Evolutionary conservation across 1,284 basidiomycete genomes (phyloP).

Genomic region (Austropuccinia psidii): DNA sequence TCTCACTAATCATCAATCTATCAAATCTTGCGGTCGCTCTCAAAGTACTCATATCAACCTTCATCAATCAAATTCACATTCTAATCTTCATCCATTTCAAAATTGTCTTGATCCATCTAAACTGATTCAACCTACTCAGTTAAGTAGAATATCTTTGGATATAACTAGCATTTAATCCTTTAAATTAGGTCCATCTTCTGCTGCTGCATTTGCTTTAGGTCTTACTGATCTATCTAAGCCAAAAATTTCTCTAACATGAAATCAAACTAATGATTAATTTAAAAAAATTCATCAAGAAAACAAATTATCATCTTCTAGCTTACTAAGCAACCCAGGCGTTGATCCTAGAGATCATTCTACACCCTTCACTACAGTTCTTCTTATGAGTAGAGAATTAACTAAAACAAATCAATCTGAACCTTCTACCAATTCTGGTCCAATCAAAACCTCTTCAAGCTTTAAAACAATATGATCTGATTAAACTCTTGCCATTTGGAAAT

Average conservation of each 20-base stretch:
- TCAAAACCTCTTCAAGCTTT: too few relatives aligned
- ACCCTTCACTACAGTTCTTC: constrained; percentile 25
- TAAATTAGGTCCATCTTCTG: constrained; percentile 32
- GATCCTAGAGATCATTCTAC: neutral
- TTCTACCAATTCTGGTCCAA: too few relatives aligned
- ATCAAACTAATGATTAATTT: neutral
- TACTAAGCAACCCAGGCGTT: constrained; percentile 5
- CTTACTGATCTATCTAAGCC: neutral
- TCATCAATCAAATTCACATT: constrained; percentile 21
- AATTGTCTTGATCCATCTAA: neutral
- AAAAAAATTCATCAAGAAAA: neutral
- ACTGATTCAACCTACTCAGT: neutral
- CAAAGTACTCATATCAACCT: too few relatives aligned
- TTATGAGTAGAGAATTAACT: constrained; percentile 32
- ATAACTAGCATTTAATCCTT: too few relatives aligned
- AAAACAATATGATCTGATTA: too few relatives aligned
- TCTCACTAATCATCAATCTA: too few relatives aligned
- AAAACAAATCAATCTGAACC: neutral
- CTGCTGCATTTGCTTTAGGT: constrained; percentile 29
- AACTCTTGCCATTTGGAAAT: too few relatives aligned
- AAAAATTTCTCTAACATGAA: too few relatives aligned
- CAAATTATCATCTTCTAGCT: constrained; percentile 20
- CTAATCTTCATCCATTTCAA: neutral
- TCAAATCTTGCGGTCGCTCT: too few relatives aligned
- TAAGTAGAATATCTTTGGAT: too few relatives aligned